These are phyloP conservation scores for Xylaria sp. DNA, from an alignment of 2,329 filamentous ascomycete genomes.

Conservation along the genomic window DNA sequence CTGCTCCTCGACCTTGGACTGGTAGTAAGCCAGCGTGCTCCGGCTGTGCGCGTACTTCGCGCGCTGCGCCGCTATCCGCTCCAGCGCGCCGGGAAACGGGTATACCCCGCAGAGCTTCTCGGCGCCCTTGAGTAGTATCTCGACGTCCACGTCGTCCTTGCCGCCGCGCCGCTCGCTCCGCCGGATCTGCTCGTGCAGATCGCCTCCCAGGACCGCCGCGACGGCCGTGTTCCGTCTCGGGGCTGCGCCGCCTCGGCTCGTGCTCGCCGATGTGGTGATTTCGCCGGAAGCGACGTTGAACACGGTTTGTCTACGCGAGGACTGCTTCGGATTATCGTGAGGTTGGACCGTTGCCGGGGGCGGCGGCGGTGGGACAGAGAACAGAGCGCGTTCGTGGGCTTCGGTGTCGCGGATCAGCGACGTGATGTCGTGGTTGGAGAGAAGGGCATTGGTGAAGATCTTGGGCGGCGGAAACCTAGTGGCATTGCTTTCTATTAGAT, in stretches of 20 bases:
- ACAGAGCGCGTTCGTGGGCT: slow-evolving; percentile 91
- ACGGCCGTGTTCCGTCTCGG: slow-evolving; percentile 83
- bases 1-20: slow-evolving; percentile 81
- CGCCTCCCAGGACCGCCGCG: slow-evolving; percentile 85
- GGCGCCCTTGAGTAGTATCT: slow-evolving; percentile 83
- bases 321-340: slow-evolving; percentile 58
- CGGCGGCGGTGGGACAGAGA: slow-evolving; percentile 82
- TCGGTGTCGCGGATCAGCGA: slow-evolving; percentile 95
- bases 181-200: slow-evolving; percentile 84
- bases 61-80: slow-evolving; percentile 78
- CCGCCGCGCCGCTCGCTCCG: slow-evolving; percentile 61
- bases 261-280: slow-evolving; percentile 65
- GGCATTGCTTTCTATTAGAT: slow-evolving; percentile 18
- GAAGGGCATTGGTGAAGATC: slow-evolving; percentile 93
- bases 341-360: slow-evolving; percentile 58
- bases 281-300: slow-evolving; percentile 73
- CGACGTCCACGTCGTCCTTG: slow-evolving; percentile 83
- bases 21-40: slow-evolving; percentile 81
- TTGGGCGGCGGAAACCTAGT: slow-evolving; percentile 86
- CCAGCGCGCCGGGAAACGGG: slow-evolving; percentile 79
- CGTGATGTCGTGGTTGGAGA: slow-evolving; percentile 91
- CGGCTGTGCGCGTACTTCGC: slow-evolving; percentile 75
- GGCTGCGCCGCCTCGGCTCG: slow-evolving; percentile 57
- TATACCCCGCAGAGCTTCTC: slow-evolving; percentile 93
- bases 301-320: slow-evolving; percentile 68